phyloP scores from a whole-genome alignment of 2,329 filamentous ascomycete genomes.

The Ophiostoma triangulosporum region DNA sequence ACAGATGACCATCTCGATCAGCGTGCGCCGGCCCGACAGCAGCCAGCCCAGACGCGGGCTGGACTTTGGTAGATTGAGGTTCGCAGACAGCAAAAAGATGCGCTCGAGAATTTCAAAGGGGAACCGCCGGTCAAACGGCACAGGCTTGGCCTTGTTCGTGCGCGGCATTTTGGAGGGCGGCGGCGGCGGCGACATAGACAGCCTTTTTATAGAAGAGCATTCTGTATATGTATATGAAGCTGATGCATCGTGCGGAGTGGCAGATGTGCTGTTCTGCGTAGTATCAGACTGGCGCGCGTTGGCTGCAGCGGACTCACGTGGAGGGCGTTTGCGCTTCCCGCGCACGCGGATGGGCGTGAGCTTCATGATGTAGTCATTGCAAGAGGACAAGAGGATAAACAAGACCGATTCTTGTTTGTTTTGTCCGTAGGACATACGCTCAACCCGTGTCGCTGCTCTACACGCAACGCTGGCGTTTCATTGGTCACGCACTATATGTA shows the following conservation, averaged over 20 bases:
- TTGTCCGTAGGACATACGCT: no score
- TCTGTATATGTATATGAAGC: no score
- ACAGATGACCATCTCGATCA: slow-evolving; percentile 21
- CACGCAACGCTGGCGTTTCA: no score
- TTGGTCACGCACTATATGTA: no score
- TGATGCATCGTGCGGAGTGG: neutral
- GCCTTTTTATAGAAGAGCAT: no score
- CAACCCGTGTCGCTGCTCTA: no score
- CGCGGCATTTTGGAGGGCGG: neutral
- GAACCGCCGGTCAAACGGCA: slow-evolving; percentile 20
- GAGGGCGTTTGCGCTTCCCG: slow-evolving; percentile 26
- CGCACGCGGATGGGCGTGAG: slow-evolving; percentile 36
- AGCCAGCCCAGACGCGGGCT: slow-evolving; percentile 31
- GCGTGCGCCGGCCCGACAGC: slow-evolving; percentile 27
- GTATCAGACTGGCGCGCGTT: no score
- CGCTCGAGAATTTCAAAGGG: slow-evolving; percentile 40
- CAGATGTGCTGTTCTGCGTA: no score
- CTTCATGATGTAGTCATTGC: slow-evolving; percentile 22
- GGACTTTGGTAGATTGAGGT: slow-evolving; percentile 32
- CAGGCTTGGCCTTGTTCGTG: neutral
- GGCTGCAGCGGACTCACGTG: slow-evolving; percentile 1
- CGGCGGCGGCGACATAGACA: neutral
- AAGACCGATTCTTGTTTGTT: neutral
- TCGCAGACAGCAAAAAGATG: slow-evolving; percentile 37
- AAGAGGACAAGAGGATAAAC: neutral